Evolutionary conservation across 257 asterid genomes (phyloP).

Genomic region (Solanum gandarillasii): DNA sequence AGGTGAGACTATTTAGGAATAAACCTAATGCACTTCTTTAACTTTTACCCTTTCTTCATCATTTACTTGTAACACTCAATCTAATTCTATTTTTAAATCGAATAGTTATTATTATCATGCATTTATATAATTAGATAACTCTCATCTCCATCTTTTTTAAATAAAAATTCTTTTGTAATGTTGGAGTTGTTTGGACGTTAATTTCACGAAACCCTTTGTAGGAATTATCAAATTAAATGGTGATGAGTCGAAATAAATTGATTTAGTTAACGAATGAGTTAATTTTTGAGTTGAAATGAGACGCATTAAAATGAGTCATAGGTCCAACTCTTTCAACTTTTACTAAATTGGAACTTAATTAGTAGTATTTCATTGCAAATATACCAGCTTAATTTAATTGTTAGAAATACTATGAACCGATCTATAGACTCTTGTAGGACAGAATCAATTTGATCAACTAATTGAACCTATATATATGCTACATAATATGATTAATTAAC

Average conservation of each 20-base stretch:
- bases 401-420: not conserved
- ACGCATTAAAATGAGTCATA: not conserved
- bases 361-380: not conserved
- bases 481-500: not conserved
- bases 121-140: not conserved
- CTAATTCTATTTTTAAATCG: not conserved
- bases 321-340: not conserved
- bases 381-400: not conserved
- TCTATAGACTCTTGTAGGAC: not conserved
- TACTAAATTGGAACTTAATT: not conserved
- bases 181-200: not conserved
- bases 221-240: not conserved
- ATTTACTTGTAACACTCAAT: not conserved
- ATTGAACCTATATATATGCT: not conserved
- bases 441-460: not conserved
- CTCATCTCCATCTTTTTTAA: not conserved
- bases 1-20: conserved; percentile 3
- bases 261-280: not conserved
- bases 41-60: not conserved
- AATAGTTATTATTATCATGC: not conserved
- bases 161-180: not conserved
- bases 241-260: not conserved
- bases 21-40: not conserved
- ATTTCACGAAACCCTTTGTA: not conserved
- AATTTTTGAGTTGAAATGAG: not conserved